These are phyloP conservation scores for Metarhizium sp. DNA, from an alignment of 2,329 filamentous ascomycete species.

Conservation along the genomic window DNA sequence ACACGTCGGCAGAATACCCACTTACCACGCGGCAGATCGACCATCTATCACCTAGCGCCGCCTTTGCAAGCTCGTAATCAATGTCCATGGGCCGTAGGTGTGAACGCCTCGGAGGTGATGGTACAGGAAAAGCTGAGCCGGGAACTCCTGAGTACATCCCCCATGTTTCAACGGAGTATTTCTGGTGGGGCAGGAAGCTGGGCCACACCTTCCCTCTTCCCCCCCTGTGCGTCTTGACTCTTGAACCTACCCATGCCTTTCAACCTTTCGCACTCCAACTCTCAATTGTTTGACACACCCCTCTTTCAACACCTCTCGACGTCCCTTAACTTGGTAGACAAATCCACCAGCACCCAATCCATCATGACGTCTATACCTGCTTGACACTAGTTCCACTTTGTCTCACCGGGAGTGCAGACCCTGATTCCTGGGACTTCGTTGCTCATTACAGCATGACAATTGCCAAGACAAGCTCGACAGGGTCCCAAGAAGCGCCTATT, in stretches of 20 bases:
- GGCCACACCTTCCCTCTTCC: not conserved
- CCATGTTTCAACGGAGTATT: conserved; percentile 9
- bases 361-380: not conserved
- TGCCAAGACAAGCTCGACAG: not conserved
- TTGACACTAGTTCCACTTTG: not conserved
- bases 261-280: not conserved
- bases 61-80: not conserved
- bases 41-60: not conserved
- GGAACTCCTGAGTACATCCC: conserved; percentile 3
- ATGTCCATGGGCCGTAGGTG: not conserved
- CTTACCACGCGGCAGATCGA: not conserved
- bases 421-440: not conserved
- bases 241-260: not conserved
- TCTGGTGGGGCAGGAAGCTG: not conserved
- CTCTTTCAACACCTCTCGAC: not conserved
- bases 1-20: not conserved
- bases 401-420: not conserved
- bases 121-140: not conserved
- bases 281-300: not conserved
- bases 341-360: not conserved
- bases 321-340: not conserved
- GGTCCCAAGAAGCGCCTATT: not conserved
- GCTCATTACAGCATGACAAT: not conserved
- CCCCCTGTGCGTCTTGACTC: not conserved
- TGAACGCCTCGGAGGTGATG: not conserved